Percentiles rank a stretch among this genome's conserved stretches.
These are phyloP conservation scores for Sequoia sempervirens DNA, from an alignment of 75 land plant genomes.

Conservation along the genomic window DNA sequence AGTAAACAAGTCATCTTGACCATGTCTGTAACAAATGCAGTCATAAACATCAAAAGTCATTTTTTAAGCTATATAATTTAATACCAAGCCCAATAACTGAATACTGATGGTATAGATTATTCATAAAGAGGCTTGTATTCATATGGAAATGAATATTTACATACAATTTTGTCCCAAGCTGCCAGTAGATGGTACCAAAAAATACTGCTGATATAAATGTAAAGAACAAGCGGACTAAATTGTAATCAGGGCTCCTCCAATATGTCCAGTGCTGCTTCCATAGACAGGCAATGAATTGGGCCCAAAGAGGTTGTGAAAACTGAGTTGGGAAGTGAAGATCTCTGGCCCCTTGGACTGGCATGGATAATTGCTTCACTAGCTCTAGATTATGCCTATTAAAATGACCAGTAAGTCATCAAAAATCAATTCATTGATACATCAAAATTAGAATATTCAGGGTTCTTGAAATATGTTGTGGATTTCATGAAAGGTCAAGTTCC, in stretches of 20 bases:
- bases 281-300: conserved; percentile 31
- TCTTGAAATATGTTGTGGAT: neutral
- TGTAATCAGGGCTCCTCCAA: conserved; percentile 70
- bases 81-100: neutral
- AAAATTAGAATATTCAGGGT: neutral
- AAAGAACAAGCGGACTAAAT: conserved; percentile 48
- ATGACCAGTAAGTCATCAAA: neutral
- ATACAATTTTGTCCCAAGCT: conserved; percentile 51
- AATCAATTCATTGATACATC: neutral
- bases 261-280: conserved; percentile 76
- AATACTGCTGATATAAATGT: conserved; percentile 44
- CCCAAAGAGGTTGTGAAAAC: conserved; percentile 29
- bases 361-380: conserved; percentile 46
- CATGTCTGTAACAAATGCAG: conserved; percentile 28
- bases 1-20: conserved; percentile 36
- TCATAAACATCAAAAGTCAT: neutral
- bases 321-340: conserved; percentile 56
- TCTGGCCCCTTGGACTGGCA: conserved; percentile 27
- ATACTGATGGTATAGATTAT: neutral
- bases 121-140: neutral
- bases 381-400: conserved; percentile 27
- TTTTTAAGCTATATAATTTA: neutral
- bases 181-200: conserved; percentile 66
- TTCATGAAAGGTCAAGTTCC: neutral
- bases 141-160: conserved; percentile 4